A percentile compares a stretch with the other conserved stretches of the same genome.
These are phyloP conservation scores for Setaria italica DNA, from an alignment of 202 grass and related monocot species.

Conservation along the genomic window DNA sequence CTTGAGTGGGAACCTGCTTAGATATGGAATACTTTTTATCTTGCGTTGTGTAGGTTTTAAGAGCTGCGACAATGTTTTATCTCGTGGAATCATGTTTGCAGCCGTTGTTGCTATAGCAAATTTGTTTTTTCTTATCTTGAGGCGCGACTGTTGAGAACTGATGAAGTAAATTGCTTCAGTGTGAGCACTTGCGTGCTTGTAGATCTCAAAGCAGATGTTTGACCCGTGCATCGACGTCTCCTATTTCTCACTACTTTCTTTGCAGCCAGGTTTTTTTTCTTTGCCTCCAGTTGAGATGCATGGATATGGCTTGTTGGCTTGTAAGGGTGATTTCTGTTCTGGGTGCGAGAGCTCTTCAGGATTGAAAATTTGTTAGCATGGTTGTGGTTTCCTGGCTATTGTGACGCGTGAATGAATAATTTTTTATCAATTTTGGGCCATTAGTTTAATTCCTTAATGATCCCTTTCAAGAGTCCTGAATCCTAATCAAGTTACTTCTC, in stretches of 20 bases:
- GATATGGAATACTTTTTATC: slow-evolving; percentile 18
- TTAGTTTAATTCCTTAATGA: neutral
- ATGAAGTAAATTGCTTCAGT: slow-evolving; percentile 21
- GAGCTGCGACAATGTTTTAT: slow-evolving; percentile 24
- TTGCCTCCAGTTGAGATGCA: neutral
- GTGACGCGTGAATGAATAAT: neutral
- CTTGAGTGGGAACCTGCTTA: slow-evolving; percentile 47
- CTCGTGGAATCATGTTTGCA: slow-evolving; percentile 36
- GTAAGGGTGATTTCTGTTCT: neutral
- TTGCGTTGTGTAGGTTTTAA: slow-evolving; percentile 29
- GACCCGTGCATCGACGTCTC: neutral
- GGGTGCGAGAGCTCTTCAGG: neutral
- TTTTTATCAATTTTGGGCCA: neutral
- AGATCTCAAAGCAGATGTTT: slow-evolving; percentile 32
- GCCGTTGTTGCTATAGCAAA: slow-evolving; percentile 32
- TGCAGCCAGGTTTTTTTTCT: too few species aligned
- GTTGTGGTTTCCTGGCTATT: neutral
- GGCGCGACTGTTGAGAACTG: neutral
- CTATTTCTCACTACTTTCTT: neutral
- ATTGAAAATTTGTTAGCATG: neutral
- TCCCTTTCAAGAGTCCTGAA: too few species aligned
- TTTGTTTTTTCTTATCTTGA: slow-evolving; percentile 40
- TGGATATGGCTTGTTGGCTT: neutral
- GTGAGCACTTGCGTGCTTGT: slow-evolving; percentile 27
- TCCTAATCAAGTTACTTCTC: neutral